Evolutionary conservation across 176 grass and related monocot species (phyloP).

Genomic region (Avena atlantica): DNA sequence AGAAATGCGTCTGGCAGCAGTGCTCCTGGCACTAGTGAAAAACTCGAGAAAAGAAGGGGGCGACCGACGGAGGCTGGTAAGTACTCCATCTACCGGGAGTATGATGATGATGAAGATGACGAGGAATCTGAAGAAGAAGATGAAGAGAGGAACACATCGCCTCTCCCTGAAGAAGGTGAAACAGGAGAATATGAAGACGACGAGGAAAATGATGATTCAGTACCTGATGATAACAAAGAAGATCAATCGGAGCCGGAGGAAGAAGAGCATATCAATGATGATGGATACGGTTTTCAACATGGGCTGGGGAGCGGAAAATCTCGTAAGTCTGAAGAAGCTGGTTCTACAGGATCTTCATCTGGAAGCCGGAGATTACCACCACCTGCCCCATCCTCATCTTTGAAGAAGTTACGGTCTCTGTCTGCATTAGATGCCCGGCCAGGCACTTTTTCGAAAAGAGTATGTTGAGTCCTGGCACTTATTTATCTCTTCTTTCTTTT

Average conservation of each 20-base stretch:
- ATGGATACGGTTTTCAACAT: conserved; percentile 48
- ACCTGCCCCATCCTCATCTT: conserved; percentile 68
- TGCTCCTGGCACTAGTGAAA: conserved; percentile 58
- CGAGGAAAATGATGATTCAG: conserved; percentile 68
- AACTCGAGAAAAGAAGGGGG: conserved; percentile 75
- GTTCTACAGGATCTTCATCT: conserved; percentile 89
- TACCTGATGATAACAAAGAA: conserved; percentile 72
- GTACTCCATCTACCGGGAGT: conserved; percentile 82
- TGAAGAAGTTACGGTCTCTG: conserved; percentile 83
- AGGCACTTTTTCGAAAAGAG: conserved; percentile 65
- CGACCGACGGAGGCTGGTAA: conserved; percentile 60
- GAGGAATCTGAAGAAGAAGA: conserved; percentile 85
- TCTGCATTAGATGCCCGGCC: conserved; percentile 88
- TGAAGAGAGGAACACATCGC: conserved; percentile 67
- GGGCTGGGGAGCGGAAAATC: conserved; percentile 47
- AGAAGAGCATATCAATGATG: conserved; percentile 57
- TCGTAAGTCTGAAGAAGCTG: conserved; percentile 74
- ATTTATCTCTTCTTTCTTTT: conserved; percentile 20
- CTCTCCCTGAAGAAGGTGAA: conserved; percentile 79
- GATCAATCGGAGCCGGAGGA: conserved; percentile 76
- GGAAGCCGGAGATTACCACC: conserved; percentile 78
- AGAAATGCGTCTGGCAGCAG: conserved; percentile 63
- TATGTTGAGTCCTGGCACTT: neutral
- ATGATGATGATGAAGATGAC: conserved; percentile 79
- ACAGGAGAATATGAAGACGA: conserved; percentile 85